Base-by-base conservation (phyloP, 495 filamentous ascomycete species). In the Neurospora sp. region DNA sequence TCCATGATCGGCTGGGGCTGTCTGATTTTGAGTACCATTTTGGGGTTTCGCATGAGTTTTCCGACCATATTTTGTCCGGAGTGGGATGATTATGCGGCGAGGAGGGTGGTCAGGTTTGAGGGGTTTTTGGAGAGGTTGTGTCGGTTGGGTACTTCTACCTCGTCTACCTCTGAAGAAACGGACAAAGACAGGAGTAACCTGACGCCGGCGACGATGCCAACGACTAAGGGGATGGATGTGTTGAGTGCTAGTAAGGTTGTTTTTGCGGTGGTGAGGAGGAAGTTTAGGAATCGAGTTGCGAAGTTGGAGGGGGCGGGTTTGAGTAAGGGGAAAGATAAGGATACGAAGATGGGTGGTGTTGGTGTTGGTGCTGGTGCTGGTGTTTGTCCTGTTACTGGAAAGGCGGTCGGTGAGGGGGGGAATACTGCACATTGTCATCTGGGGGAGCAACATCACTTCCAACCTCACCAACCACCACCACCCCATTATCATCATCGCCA, bases 21-120 rank as follows among this genome's bases (percentile, higher is more conserved):
- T 39, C 70, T 84, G 40, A 81, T 86, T 39, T 31, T 82, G 3
- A 39, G 69, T n/a, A 72, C 82, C 18, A 80, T 85, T n/a, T 71
- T 86, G 1, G 78, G 78, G 7, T 83, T 82, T 41, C 80, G 83
- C 3, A 77, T 85, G 53, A 81, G 80, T 1, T 83, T 86, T 69
- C 80, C 84, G 0, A 31, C 83, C 4, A 38, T 76, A 3, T 73
- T 75, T 0, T 84, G 81, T 39, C 80, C 78, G 2, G 80, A 72
- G 22, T 86, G 83, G 75, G 83, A 85, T 65, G 78, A 80, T 10
- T 44, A 39, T 1, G 76, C 74, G 42, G 82, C 78, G 22, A 73
- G 83, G 16, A 69, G 39, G 42, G 68, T 73, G 1, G 69, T 86
- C 8, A 70, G 78, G 4, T 79, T 85, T 39, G 81, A 74, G 8